Base-by-base conservation (phyloP, 306 rosid species). In the Quercus aquifolioides region DNA sequence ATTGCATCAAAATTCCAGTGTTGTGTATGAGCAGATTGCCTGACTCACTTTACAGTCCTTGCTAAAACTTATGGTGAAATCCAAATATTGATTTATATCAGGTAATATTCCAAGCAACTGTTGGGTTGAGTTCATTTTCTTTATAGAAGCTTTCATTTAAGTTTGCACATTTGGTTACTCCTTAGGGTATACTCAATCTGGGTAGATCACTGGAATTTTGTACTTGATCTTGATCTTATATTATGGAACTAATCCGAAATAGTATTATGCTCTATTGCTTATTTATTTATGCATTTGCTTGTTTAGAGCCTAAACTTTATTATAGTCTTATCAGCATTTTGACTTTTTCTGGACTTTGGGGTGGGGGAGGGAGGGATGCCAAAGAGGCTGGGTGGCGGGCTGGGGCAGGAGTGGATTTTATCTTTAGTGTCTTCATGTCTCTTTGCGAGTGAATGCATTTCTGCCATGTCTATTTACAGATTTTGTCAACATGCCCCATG, bases 91-190 rank as follows among this genome's bases (percentile, higher is more conserved):
- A 81, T 85, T 81, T 86, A 49, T 55, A 84, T 82, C 94, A 92
- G 99, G 99, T 95, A 95, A 89, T 85, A 78, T 84, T 83, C 71
- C 80, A 67, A 81, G 79, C 65, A 83, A 81, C 87, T 85, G 80
- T 51, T 79, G 74, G 85, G 87, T 72, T 70, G 74, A 64, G 85
- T 78, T 78, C 74, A 30, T 81, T 74, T 68, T 79, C 33, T 86
- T 57, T 70, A 75, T 84, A 80, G 83, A 78, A 74, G 75, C 69
- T 69, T 49, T 76, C 78, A 64, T 52, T 75, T 67, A 55, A 65
- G 49, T 19, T 1, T 58, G 58, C 71, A 76, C 64, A 46, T 78
- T 73, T 81, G 19, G 71, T 79, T 77, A 75, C 19, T 18, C 78
- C 28, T 20, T 58, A 26, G 69, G 64, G 64, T 59, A 17, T 70